Evolutionary conservation across 768 basidiomycete species (phyloP).

Genomic region (Albatrellus ellisii): DNA sequence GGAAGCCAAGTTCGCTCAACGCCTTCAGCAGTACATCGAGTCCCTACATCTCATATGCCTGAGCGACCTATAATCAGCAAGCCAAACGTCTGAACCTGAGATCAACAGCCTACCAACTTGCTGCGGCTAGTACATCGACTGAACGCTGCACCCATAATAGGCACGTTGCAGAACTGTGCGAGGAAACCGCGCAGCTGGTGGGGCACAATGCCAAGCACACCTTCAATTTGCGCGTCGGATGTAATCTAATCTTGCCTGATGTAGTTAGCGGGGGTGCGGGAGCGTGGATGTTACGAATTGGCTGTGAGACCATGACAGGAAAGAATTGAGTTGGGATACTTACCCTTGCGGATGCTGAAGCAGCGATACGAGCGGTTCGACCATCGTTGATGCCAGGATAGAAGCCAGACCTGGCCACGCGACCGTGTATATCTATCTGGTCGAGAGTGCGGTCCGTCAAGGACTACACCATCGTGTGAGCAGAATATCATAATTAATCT

Average conservation of each 20-base stretch:
- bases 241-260: constrained; percentile 20
- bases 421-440: constrained; percentile 99
- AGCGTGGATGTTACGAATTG: constrained; percentile 35
- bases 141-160: constrained; percentile 79
- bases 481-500: not conserved
- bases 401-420: constrained; percentile 90
- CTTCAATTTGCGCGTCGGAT: constrained; percentile 18
- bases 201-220: constrained; percentile 77
- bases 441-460: constrained; percentile 86
- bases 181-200: constrained; percentile 91
- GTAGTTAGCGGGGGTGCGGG: constrained; percentile 48
- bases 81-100: too few species aligned
- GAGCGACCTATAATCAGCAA: too few species aligned
- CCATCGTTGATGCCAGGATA: constrained; percentile 83
- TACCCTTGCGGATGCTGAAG: constrained; percentile 86
- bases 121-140: constrained; percentile 86
- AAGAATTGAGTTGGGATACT: constrained; percentile 11
- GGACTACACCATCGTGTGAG: constrained; percentile 23
- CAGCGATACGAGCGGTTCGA: constrained; percentile 81
- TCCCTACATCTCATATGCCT: constrained; percentile 68
- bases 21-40: constrained; percentile 68
- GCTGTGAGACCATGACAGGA: not conserved
- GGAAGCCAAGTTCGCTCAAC: constrained; percentile 77
- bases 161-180: constrained; percentile 72
- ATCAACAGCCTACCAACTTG: constrained; percentile 47